Base-by-base conservation (phyloP, 139 green algal genomes). In the Picochlorum sp. region DNA sequence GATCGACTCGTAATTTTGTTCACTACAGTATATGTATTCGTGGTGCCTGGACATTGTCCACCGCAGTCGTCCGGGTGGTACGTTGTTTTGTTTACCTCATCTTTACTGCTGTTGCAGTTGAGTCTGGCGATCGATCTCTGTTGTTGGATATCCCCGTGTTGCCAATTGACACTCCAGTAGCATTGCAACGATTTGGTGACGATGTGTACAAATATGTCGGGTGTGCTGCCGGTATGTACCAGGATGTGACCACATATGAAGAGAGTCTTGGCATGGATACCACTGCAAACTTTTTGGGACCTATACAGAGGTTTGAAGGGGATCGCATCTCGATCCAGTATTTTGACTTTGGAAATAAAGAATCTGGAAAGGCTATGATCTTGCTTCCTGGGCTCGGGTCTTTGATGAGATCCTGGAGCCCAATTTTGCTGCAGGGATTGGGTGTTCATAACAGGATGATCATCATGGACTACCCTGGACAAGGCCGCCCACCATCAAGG, bases 161-260 rank as follows among this genome's bases (percentile, higher is more conserved):
- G 47, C 47, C 47, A 8, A 26, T 54, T 20, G 47, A 54, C 2
- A 21, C n/a, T 24, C n/a, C 47, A 24, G n/a, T 54, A 9, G 47
- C 47, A 8, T 54, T 54, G 11, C 47, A 54, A 54, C 7, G n/a
- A 1, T 54, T 54, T 21, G 47, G 47, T 6, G 47, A 54, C 15
- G 47, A 54, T 54, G 47, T 54, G 5, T 54, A 54, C 11, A 54
- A 54, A 54, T 54, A 54, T 13, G n/a, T 54, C 23, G 47, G 47
- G 7, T 54, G 47, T 54, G 47, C 8, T 20, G 47, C 47, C n/a
- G 47, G 47, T 54, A 54, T 54, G 47, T 54, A 54, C n/a, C 47
- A 54, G n/a, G 6, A 9, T 23, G 47, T 21, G n/a, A 7, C 1
- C 0, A 2, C 16, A 0, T 54, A 54, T 20, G 47, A 54, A 54